Percentiles rank a stretch among this genome's conserved stretches.
These are phyloP conservation scores for Naganishia liquefaciens DNA, from an alignment of 1,284 basidiomycete species.

Conservation along the genomic window DNA sequence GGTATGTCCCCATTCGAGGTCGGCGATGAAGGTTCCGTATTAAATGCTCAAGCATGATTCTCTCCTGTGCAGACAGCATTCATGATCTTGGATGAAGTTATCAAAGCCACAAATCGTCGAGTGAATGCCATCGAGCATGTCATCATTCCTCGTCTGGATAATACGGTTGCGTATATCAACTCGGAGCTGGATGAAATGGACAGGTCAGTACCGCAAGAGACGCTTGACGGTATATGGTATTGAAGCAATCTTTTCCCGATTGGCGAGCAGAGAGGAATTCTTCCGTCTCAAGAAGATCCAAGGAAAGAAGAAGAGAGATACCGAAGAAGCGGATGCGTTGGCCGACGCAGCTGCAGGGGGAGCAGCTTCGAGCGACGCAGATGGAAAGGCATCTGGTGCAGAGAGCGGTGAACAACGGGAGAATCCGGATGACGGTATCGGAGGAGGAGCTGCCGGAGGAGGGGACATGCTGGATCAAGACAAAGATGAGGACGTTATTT, in stretches of 20 bases:
- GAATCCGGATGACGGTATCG: constrained; percentile 52
- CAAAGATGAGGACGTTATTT: constrained; percentile 90
- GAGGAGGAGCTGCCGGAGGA: constrained; percentile 46
- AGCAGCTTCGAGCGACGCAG: constrained; percentile 32
- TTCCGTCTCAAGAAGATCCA: constrained; percentile 96
- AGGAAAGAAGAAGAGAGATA: constrained; percentile 91
- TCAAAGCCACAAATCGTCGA: constrained; percentile 94
- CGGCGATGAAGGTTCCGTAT: neutral
- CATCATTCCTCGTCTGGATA: constrained; percentile 91
- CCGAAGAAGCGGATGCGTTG: constrained; percentile 58
- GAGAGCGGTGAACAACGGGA: constrained; percentile 48
- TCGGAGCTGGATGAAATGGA: constrained; percentile 98
- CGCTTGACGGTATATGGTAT: neutral
- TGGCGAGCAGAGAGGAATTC: constrained; percentile 72
- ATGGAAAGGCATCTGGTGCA: constrained; percentile 39
- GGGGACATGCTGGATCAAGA: constrained; percentile 69
- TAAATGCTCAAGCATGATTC: constrained; percentile 1
- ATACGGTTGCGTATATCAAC: constrained; percentile 95
- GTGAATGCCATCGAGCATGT: constrained; percentile 99
- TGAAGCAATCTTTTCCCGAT: neutral
- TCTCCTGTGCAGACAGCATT: constrained; percentile 77
- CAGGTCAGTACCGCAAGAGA: constrained; percentile 53
- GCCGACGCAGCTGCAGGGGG: constrained; percentile 38
- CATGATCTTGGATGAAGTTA: constrained; percentile 98
- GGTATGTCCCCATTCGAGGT: constrained; percentile 40